Evolutionary conservation across 192 early-diverging fungal genomes (phyloP).

Genomic region (Entomortierella chlamydospora): DNA sequence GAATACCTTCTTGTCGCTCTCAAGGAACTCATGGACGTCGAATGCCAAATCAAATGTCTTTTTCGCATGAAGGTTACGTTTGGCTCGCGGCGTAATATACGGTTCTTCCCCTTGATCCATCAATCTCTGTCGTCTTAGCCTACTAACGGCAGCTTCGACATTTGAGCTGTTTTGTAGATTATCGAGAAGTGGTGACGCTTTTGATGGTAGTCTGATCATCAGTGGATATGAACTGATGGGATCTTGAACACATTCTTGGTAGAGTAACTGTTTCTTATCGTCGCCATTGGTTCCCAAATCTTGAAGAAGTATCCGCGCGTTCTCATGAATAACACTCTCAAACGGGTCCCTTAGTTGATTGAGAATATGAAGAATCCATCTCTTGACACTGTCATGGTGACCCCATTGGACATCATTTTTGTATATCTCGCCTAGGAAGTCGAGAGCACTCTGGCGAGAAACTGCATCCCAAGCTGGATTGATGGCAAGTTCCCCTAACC

Average conservation of each 20-base stretch:
- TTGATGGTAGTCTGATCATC: no score
- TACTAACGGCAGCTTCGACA: not conserved
- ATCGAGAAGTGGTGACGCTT: not conserved
- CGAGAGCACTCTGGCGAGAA: not conserved
- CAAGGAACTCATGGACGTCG: not conserved
- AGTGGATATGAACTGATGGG: no score
- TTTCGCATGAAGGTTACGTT: not conserved
- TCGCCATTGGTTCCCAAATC: not conserved
- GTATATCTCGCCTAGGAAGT: slow-evolving; percentile 1
- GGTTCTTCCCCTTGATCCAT: not conserved
- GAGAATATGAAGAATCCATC: slow-evolving; percentile 8
- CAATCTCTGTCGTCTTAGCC: not conserved
- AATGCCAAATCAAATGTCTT: not conserved
- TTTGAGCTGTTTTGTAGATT: not conserved
- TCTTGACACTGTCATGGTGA: not conserved
- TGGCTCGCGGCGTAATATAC: not conserved
- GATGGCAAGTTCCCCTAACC: slow-evolving; percentile 3
- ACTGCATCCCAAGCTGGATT: not conserved
- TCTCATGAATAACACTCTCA: not conserved
- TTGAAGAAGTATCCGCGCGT: not conserved
- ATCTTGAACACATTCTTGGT: no score
- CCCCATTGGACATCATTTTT: not conserved
- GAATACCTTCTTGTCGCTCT: not conserved
- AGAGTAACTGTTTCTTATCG: not conserved
- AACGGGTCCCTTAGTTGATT: not conserved